phyloP scores from a whole-genome alignment of 441 rosid genomes.

The Aquilaria agallochum region DNA sequence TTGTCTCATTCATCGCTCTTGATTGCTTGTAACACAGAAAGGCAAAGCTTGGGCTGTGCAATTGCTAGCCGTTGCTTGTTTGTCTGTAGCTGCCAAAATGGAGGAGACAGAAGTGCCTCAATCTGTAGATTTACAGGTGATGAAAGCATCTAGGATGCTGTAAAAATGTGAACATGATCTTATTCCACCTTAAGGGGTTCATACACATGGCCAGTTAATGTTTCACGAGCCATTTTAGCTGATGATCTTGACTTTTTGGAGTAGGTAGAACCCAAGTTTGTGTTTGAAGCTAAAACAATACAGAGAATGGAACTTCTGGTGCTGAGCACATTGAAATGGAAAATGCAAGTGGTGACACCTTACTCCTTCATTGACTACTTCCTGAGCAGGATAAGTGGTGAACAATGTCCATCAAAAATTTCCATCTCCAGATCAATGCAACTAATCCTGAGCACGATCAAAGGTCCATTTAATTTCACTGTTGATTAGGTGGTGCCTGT shows the following conservation, averaged over 20 bases:
- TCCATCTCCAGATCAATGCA: slow-evolving; percentile 35
- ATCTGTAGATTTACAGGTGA: slow-evolving; percentile 50
- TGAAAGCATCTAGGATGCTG: slow-evolving; percentile 5
- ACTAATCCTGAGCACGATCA: slow-evolving; percentile 39
- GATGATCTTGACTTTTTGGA: slow-evolving; percentile 18
- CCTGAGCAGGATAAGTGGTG: slow-evolving; percentile 28
- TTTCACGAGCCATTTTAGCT: slow-evolving; percentile 7
- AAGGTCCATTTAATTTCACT: slow-evolving; percentile 27
- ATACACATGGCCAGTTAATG: slow-evolving; percentile 1
- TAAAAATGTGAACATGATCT: not conserved
- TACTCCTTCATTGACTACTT: slow-evolving; percentile 55
- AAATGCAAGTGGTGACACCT: slow-evolving; percentile 49
- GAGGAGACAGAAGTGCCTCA: slow-evolving; percentile 52
- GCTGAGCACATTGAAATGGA: slow-evolving; percentile 51
- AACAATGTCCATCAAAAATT: slow-evolving; percentile 23
- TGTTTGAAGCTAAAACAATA: slow-evolving; percentile 54
- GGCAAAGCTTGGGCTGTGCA: slow-evolving; percentile 51
- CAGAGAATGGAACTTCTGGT: slow-evolving; percentile 64
- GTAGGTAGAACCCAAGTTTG: slow-evolving; percentile 50
- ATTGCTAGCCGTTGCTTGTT: slow-evolving; percentile 50
- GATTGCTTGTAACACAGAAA: slow-evolving; percentile 24
- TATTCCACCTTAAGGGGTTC: not conserved
- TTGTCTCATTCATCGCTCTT: not conserved
- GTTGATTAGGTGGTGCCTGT: not conserved
- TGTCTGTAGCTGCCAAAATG: slow-evolving; percentile 60